Conservation (phyloP, 805 yeast species). For the Metschnikowia proteae region DNA sequence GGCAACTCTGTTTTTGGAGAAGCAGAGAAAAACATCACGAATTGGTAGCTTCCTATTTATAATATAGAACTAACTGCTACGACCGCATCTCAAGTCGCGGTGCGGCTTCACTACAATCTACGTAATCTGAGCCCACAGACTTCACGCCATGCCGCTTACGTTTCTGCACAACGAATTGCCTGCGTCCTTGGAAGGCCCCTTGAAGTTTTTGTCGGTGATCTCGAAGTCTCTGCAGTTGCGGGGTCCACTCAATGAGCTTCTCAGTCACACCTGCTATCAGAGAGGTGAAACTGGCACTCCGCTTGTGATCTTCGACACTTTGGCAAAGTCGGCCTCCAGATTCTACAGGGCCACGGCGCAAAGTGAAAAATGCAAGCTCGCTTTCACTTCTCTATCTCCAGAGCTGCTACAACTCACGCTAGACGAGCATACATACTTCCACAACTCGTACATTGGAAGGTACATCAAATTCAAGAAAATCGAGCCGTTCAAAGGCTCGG, state of each 20-base stretch:
- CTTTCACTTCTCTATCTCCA: slow-evolving; percentile 4
- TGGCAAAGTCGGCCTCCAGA: background rate
- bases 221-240: background rate
- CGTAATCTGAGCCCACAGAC: background rate
- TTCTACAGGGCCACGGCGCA: slow-evolving; percentile 5
- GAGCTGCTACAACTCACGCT: slow-evolving; percentile 1
- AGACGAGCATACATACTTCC: slow-evolving; percentile 12
- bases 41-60: slow-evolving; percentile 55
- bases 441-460: slow-evolving; percentile 15
- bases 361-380: slow-evolving; percentile 4
- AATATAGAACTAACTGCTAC: no score
- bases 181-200: slow-evolving; percentile 8
- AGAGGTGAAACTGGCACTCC: slow-evolving; percentile 3
- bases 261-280: slow-evolving; percentile 1
- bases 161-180: slow-evolving; percentile 7
- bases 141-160: background rate
- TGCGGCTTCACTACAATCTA: background rate
- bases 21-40: slow-evolving; percentile 83
- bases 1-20: slow-evolving; percentile 82
- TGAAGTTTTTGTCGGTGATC: slow-evolving; percentile 9
- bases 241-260: background rate
- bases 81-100: background rate
- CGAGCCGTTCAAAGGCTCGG: slow-evolving; percentile 14
- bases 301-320: slow-evolving; percentile 1
- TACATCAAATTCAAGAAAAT: slow-evolving; percentile 10